A percentile compares a stretch with the other conserved stretches of the same genome.
Evolutionary conservation across 352 stramenopile genomes (phyloP).

Genomic region (Thalassiosira ordinaria): DNA sequence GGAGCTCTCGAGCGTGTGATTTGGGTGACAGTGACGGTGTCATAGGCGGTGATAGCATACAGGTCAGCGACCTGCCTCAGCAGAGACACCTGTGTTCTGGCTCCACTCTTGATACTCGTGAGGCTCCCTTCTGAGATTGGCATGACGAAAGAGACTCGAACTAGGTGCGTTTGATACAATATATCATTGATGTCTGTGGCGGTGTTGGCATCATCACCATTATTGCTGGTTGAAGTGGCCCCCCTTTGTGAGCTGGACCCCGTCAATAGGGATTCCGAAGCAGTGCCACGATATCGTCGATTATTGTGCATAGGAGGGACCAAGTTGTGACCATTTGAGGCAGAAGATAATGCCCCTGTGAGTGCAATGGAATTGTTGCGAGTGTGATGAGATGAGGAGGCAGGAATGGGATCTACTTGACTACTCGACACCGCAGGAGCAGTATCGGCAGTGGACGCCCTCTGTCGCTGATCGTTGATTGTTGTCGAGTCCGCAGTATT

Average conservation of each 20-base stretch:
- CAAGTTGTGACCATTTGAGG: neutral
- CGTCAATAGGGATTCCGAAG: too few species aligned
- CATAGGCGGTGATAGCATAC: slow-evolving; percentile 81
- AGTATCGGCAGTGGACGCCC: slow-evolving; percentile 5
- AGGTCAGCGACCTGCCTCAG: slow-evolving; percentile 79
- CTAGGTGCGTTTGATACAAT: slow-evolving; percentile 62
- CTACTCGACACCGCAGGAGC: too few species aligned
- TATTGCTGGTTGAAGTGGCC: neutral
- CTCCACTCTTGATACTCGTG: slow-evolving; percentile 77
- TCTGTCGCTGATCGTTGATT: neutral
- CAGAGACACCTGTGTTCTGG: slow-evolving; percentile 80
- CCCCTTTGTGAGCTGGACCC: too few species aligned
- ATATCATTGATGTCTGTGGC: slow-evolving; percentile 28
- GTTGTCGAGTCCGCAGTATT: too few species aligned
- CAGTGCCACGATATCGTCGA: slow-evolving; percentile 25
- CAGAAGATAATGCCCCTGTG: neutral
- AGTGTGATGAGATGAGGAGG: slow-evolving; percentile 25
- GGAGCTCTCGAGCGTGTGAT: slow-evolving; percentile 64
- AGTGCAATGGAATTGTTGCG: slow-evolving; percentile 37
- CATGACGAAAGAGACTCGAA: slow-evolving; percentile 80
- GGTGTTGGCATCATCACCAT: slow-evolving; percentile 10
- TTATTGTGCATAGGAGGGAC: slow-evolving; percentile 6
- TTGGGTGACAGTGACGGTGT: slow-evolving; percentile 81
- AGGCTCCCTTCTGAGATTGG: slow-evolving; percentile 77
- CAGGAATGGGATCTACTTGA: too few species aligned